Evolutionary conservation across 495 filamentous ascomycete species (phyloP), one percentile per base, ranked within the genome.

Genomic region (Penicillium tannophilum): DNA sequence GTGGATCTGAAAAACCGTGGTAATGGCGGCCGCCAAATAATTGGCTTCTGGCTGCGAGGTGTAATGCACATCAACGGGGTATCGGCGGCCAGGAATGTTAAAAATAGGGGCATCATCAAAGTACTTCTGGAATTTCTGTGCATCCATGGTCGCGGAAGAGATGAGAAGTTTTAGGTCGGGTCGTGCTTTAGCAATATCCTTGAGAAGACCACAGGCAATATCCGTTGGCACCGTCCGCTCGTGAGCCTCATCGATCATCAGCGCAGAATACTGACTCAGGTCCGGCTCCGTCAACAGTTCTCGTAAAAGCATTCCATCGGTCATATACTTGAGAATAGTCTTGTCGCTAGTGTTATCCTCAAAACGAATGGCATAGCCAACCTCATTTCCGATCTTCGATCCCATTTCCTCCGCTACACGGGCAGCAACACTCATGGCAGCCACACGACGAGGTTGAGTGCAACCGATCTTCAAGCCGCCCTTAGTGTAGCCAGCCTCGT

Each of bases 211-310:
- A 56, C 96, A 85, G 6, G 97, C 79, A 65, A 98, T 92, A 71
- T 98, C 94, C 2, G 95, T 97, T 43, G 90, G 85, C 11, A 98
- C 81, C 0, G 91, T 97, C 62, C 94, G 81, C 69, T 98, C 94
- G 82, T 98, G 94, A 17, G 95, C 94, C 70, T 98, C 94, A 67
- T 98, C 94, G 60, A 98, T 93, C 89, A 98, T 97, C 60, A 98
- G 67, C 3, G 88, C 90, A 1, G 91, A 88, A 67, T 98, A 98
- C n/a, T 83, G 85, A 11, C 87, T 81, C 11, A 98, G 74, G 55
- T 91, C 88, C 0, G 95, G 93, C 69, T 97, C 92, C 1, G 91
- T 92, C 63, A 97, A 82, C 61, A 97, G 88, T 67, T 97, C 93
- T 66, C 93, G 83, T 19, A 98, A 79, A 44, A 98, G 80, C 92